Conservation (phyloP, 192 early-diverging fungal genomes). For the Entomortierella parvispora region DNA sequence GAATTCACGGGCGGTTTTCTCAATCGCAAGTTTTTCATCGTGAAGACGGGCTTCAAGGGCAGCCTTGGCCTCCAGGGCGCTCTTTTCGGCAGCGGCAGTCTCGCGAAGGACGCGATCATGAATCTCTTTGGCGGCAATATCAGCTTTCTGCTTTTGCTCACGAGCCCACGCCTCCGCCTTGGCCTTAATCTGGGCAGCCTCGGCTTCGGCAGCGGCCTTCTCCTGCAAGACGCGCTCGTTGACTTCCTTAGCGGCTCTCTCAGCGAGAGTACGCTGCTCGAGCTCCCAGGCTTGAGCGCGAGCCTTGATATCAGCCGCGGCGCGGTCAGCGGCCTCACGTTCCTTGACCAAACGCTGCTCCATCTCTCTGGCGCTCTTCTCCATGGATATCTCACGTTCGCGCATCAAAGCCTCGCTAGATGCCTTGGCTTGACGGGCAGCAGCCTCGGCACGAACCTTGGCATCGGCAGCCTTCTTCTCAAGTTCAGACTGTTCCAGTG, state of each 20-base stretch:
- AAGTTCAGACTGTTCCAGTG: constrained; percentile 13
- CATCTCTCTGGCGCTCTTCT: constrained; percentile 12
- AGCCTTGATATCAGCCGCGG: constrained; percentile 3
- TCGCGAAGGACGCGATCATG: constrained; percentile 11
- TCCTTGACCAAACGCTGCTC: constrained; percentile 10
- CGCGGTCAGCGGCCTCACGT: constrained; percentile 11
- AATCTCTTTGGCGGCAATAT: constrained; percentile 6
- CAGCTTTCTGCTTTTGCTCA: constrained; percentile 18
- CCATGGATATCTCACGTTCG: constrained; percentile 14
- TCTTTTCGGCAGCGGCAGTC: constrained; percentile 9
- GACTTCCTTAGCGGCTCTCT: constrained; percentile 10
- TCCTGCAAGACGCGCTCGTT: constrained; percentile 1
- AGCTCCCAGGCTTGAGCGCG: constrained; percentile 18
- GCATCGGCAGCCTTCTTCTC: constrained; percentile 12
- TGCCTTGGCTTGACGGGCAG: constrained; percentile 8
- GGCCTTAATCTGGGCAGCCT: constrained; percentile 6
- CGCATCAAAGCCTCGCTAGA: background rate
- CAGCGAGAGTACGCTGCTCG: constrained; percentile 6
- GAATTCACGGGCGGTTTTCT: background rate
- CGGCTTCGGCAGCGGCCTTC: constrained; percentile 12
- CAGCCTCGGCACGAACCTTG: constrained; percentile 11
- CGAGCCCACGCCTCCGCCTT: constrained; percentile 16
- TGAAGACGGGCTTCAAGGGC: background rate
- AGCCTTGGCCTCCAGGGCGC: constrained; percentile 8
- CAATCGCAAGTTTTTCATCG: constrained; percentile 6